phyloP scores from a whole-genome alignment of 768 basidiomycete genomes.

The Lyophyllum semitale region DNA sequence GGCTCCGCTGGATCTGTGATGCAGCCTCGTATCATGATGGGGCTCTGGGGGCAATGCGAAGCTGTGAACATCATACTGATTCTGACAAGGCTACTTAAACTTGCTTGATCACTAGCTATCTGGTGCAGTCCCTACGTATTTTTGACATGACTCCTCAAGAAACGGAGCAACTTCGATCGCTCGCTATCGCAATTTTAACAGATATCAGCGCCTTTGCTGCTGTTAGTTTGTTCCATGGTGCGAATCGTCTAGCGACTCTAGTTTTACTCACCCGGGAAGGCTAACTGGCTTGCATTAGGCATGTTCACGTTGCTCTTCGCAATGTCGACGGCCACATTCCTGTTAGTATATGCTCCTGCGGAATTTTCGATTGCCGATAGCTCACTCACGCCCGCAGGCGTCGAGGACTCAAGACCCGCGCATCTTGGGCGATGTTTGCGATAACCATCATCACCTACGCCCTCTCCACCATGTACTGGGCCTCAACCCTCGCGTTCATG shows the following conservation, averaged over 20 bases:
- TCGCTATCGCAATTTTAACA: background rate
- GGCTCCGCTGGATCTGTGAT: too few species aligned
- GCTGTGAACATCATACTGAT: too few species aligned
- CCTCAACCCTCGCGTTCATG: slow-evolving; percentile 1
- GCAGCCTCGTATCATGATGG: too few species aligned
- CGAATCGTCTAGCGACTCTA: background rate
- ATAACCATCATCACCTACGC: slow-evolving; percentile 2
- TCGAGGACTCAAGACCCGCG: slow-evolving; percentile 7
- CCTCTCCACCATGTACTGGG: slow-evolving; percentile 8
- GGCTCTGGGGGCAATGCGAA: too few species aligned
- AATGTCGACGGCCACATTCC: slow-evolving; percentile 37
- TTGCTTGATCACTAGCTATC: too few species aligned
- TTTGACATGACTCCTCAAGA: slow-evolving; percentile 1
- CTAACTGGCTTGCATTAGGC: background rate
- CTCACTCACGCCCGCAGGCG: background rate
- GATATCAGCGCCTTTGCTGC: background rate
- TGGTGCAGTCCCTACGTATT: too few species aligned
- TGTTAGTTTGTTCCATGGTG: background rate
- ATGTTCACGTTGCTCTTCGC: slow-evolving; percentile 14
- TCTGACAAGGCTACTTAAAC: too few species aligned
- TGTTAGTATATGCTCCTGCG: slow-evolving; percentile 17
- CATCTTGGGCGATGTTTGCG: slow-evolving; percentile 4
- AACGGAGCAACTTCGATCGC: background rate
- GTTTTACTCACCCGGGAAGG: too few species aligned
- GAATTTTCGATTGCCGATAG: slow-evolving; percentile 22